Conservation (phyloP, 306 rosid genomes). For the Citrullus colocynthis region DNA sequence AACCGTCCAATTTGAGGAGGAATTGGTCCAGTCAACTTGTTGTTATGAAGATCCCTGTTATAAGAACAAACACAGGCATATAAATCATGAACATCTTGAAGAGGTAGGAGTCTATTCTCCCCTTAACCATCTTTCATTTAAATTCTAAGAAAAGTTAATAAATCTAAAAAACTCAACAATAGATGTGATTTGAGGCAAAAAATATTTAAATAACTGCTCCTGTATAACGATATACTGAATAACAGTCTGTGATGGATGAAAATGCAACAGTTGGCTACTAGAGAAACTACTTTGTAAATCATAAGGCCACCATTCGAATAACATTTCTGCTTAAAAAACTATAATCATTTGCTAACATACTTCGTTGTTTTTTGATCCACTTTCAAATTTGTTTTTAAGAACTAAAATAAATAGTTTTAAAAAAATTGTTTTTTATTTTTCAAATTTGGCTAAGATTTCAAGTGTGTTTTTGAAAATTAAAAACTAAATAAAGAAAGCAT, state of each 20-base stretch:
- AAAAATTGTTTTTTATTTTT: too few relatives aligned
- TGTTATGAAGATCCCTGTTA: slow-evolving; percentile 90
- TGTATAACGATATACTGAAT: not conserved
- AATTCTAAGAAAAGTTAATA: not conserved
- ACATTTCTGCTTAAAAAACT: not conserved
- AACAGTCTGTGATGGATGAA: not conserved
- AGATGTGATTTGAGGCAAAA: not conserved
- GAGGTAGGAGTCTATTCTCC: not conserved
- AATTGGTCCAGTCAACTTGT: slow-evolving; percentile 96
- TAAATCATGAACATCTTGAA: not conserved
- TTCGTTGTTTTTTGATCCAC: too few relatives aligned
- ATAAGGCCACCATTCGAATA: not conserved
- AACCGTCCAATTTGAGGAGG: slow-evolving; percentile 94
- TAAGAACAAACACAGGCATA: not conserved
- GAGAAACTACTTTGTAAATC: not conserved
- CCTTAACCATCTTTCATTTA: not conserved
- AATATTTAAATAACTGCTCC: not conserved
- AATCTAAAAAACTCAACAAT: not conserved
- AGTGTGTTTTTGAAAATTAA: not conserved
- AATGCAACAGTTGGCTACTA: not conserved
- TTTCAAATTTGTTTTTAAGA: too few relatives aligned
- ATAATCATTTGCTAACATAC: not conserved
- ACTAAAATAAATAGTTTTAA: too few relatives aligned
- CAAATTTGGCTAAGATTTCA: not conserved
- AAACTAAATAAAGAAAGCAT: not conserved